Evolutionary conservation across 257 asterid genomes (phyloP), one percentile per base, ranked within the genome.

Genomic region (Gentiana macrophylla): DNA sequence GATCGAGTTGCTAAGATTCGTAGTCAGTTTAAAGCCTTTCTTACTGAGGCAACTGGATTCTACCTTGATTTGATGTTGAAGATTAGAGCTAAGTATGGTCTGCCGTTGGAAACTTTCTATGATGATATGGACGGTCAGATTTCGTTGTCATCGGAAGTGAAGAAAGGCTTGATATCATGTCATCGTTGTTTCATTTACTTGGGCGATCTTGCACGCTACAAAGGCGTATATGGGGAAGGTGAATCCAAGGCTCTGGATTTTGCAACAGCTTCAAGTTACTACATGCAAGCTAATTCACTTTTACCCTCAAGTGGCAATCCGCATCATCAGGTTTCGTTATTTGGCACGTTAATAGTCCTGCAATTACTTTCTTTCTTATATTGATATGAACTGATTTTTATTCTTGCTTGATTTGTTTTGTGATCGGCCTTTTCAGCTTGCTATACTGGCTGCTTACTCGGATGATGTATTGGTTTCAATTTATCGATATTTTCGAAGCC

Each of bases 171-270:
- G 77, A 67, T 83, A 56, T 87, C 98, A 4, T 87, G 98, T 67
- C 96, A 91, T 57, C 94, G 95, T 6, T 87, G 96, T 66, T 67
- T 91, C 76, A 87, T 91, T 59, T 91, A 91, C 72, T 79, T 91
- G 63, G 98, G 98, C 35, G 98, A 91, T 74, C 89, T 91, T 68
- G 89, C 96, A 61, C 98, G 98, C 41, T 91, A 91, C 72, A 91
- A 83, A 74, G 92, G 95, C 56, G 71, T 91, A 67, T 91, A 87
- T 69, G 95, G 95, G 33, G 98, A 87, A 67, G 93, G 94, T 59
- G 95, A 82, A 63, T 77, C 93, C 15, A 91, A 87, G 72, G 73
- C 82, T 53, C 84, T 89, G 52, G 95, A 87, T 70, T 87, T 87
- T 61, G 72, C 86, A 0, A 92, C 98, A 55, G 98, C 98, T 38